These are phyloP conservation scores for Plenodomus biglobosus DNA, from an alignment of 2,329 filamentous ascomycete species.

Conservation along the genomic window DNA sequence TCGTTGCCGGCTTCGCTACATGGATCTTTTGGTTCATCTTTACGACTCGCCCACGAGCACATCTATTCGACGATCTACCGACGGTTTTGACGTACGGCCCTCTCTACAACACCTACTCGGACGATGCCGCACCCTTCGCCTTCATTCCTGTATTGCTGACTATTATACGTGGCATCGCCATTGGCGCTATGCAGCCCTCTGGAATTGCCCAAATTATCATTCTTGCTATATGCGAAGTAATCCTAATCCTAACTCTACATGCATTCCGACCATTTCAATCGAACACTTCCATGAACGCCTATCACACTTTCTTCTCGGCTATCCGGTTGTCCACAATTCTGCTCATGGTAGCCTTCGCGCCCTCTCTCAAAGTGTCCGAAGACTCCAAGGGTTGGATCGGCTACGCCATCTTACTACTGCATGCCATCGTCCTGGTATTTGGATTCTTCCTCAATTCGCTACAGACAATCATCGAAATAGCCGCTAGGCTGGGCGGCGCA, in stretches of 20 bases:
- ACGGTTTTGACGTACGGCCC: conserved; percentile 89
- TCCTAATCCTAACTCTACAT: conserved; percentile 81
- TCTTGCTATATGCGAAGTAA: conserved; percentile 90
- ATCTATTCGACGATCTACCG: conserved; percentile 89
- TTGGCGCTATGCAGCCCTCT: conserved; percentile 89
- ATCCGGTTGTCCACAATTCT: conserved; percentile 69
- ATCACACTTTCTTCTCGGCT: conserved; percentile 80
- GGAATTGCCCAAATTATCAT: conserved; percentile 92
- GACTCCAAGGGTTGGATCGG: conserved; percentile 91
- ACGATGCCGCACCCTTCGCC: conserved; percentile 87
- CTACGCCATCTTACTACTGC: conserved; percentile 84
- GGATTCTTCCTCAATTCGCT: conserved; percentile 92
- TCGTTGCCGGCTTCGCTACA: conserved; percentile 70
- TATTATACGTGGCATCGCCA: conserved; percentile 81
- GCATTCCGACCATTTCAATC: conserved; percentile 88
- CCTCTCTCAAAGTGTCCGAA: conserved; percentile 75
- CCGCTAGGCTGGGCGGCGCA: conserved; percentile 77
- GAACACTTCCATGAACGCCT: conserved; percentile 95
- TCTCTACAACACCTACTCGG: conserved; percentile 95
- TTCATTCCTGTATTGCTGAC: conserved; percentile 83
- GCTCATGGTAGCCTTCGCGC: conserved; percentile 69
- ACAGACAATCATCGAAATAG: conserved; percentile 87
- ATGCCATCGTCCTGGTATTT: conserved; percentile 81
- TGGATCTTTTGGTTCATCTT: conserved; percentile 84
- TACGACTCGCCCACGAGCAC: conserved; percentile 76